Evolutionary conservation across 257 asterid genomes (phyloP), one percentile per base, ranked within the genome.

Genomic region (Ballota nigra): DNA sequence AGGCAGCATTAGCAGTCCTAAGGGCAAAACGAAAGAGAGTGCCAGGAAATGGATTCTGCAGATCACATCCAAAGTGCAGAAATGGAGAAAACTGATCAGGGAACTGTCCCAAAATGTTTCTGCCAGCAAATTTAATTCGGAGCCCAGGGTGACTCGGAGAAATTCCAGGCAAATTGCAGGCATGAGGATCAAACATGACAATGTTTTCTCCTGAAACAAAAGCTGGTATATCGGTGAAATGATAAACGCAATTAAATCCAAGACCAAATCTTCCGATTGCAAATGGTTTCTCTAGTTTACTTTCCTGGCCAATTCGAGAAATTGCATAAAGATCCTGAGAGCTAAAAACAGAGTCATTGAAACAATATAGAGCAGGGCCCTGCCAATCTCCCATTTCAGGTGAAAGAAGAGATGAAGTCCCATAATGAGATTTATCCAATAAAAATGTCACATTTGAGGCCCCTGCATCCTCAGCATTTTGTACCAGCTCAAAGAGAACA

Each of bases 371-470:
- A 76, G 97, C 97, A 61, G 98, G 98, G 55, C 98, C 98, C 79
- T 93, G 98, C 98, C 98, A 93, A 74, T 93, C 96, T 58, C 96
- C 96, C 98, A 93, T 93, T 82, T 93, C 98, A 69, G 96, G 98
- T 65, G 98, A 91, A 68, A 93, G 97, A 78, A 93, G 86, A 69
- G 98, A 93, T 62, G 97, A 85, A 40, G 88, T 87, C 73, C 97
- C 97, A 83, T 93, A 89, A 40, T 89, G 90, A 78, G 96, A 91
- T 83, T 91, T 93, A 82, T 93, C 98, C 85, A 93, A 84, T 80
- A 93, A 84, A 85, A 93, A 93, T 13, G 66, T 71, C 78, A 93
- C 98, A 75, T 84, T 81, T 10, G 96, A 88, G 68, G 98, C 98
- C 62, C 90, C 93, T 55, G 98, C 96, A 85, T 93, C 98, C 84